phyloP scores from a whole-genome alignment of 1,139 yeast species.

The Hansenula sp. region DNA sequence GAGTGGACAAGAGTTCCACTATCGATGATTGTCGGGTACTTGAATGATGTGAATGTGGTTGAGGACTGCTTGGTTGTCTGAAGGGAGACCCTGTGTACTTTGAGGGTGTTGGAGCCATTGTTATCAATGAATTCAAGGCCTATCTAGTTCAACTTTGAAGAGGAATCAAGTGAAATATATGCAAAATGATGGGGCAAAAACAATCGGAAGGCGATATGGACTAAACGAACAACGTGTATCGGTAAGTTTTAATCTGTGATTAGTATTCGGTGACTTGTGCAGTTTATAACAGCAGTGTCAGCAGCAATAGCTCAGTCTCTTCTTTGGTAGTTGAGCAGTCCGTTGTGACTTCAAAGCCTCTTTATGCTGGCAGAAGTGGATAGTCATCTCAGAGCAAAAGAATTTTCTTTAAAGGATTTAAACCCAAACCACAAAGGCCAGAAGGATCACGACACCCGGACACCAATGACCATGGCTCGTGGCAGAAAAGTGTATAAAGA shows the following conservation, averaged over 20 bases:
- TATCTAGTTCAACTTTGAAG: neutral
- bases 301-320: too few relatives aligned
- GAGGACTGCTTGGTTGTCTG: slow-evolving; percentile 34
- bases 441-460: neutral
- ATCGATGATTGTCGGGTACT: slow-evolving; percentile 62
- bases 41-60: slow-evolving; percentile 15
- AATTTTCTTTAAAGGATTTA: neutral
- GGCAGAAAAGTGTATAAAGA: too few relatives aligned
- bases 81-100: slow-evolving; percentile 32
- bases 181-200: neutral
- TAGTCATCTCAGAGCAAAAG: neutral
- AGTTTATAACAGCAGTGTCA: too few relatives aligned
- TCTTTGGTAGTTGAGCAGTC: too few relatives aligned
- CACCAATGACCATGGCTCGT: neutral
- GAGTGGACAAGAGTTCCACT: slow-evolving; percentile 78
- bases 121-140: neutral
- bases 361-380: too few relatives aligned
- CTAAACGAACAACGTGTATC: too few relatives aligned
- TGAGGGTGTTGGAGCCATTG: slow-evolving; percentile 19
- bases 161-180: too few relatives aligned
- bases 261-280: too few relatives aligned
- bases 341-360: too few relatives aligned
- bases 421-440: neutral
- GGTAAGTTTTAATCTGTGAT: too few relatives aligned
- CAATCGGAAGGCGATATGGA: neutral